phyloP scores from a whole-genome alignment of 768 basidiomycete species.

The Termitomyces sp. region DNA sequence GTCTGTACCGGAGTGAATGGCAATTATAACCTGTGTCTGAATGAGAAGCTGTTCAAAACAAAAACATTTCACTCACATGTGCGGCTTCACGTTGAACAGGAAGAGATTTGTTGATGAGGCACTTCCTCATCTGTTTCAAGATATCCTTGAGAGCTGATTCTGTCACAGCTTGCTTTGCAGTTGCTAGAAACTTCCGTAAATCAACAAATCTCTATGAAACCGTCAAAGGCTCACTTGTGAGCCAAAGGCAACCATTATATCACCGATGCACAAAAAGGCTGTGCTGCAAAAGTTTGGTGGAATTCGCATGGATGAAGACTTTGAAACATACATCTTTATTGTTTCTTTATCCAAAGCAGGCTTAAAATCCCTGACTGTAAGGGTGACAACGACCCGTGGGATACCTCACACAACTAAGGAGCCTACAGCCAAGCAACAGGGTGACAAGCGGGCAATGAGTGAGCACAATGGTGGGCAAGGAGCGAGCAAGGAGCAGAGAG shows the following conservation, averaged over 20 bases:
- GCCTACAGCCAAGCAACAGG: too few relatives aligned
- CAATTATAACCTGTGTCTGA: conserved; percentile 38
- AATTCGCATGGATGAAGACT: background rate
- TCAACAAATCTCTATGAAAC: conserved; percentile 42
- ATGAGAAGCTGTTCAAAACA: background rate
- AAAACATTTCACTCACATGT: conserved; percentile 46
- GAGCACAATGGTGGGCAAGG: too few relatives aligned
- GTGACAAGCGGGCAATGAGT: too few relatives aligned
- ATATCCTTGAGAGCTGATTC: conserved; percentile 80
- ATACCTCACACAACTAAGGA: too few relatives aligned
- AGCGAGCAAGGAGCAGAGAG: too few relatives aligned
- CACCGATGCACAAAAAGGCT: conserved; percentile 83
- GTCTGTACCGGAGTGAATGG: conserved; percentile 57
- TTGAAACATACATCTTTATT: conserved; percentile 58
- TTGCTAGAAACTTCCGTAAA: conserved; percentile 74
- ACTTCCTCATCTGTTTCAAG: conserved; percentile 75
- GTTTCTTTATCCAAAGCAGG: conserved; percentile 53
- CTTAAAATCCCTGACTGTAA: conserved; percentile 78
- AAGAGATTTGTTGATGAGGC: conserved; percentile 77
- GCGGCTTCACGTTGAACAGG: conserved; percentile 84
- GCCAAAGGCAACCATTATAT: conserved; percentile 84
- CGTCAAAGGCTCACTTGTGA: conserved; percentile 60
- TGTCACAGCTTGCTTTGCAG: conserved; percentile 81
- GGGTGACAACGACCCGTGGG: too few relatives aligned
- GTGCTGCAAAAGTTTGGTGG: conserved; percentile 48